Percentiles rank a stretch among this genome's conserved stretches.
phyloP scores from a whole-genome alignment of 2,329 filamentous ascomycete species.

The Cladosporium sp. region DNA sequence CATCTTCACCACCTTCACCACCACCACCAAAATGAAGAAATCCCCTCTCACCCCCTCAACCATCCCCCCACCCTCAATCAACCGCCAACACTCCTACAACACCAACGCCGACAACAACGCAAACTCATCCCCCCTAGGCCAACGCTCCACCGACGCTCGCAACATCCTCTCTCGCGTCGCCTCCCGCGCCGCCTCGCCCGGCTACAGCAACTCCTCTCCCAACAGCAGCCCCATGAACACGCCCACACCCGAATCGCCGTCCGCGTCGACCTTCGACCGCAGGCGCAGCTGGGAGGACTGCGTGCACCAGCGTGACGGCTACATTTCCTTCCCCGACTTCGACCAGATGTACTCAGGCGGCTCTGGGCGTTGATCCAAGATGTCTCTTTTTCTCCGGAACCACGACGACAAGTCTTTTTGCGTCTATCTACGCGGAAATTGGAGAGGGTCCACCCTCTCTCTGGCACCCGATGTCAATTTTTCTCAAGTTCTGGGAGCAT shows the following conservation, averaged over 20 bases:
- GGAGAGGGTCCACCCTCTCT: too few species aligned
- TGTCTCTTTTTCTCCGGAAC: too few species aligned
- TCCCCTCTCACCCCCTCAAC: constrained; percentile 25
- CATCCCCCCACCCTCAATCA: constrained; percentile 26
- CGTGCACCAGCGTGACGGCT: constrained; percentile 28
- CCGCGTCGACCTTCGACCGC: constrained; percentile 6
- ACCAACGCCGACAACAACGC: constrained; percentile 14
- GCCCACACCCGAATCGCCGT: constrained; percentile 4
- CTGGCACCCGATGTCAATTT: too few species aligned
- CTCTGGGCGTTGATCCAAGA: constrained; percentile 3
- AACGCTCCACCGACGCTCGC: constrained; percentile 4
- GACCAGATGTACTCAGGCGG: constrained; percentile 23
- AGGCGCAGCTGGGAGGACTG: constrained; percentile 28
- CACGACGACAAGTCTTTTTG: too few species aligned
- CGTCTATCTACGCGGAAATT: too few species aligned
- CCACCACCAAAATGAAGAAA: constrained; percentile 16
- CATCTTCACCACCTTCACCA: background rate
- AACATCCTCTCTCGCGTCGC: constrained; percentile 21
- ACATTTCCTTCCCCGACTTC: constrained; percentile 33
- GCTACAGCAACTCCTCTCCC: constrained; percentile 3
- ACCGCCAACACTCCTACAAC: constrained; percentile 27
- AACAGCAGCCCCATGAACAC: background rate
- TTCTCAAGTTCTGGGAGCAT: background rate
- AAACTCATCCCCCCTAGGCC: constrained; percentile 16
- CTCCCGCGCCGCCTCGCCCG: constrained; percentile 21